phyloP scores from a whole-genome alignment of 441 rosid species.

The Dalechampia spathulata region DNA sequence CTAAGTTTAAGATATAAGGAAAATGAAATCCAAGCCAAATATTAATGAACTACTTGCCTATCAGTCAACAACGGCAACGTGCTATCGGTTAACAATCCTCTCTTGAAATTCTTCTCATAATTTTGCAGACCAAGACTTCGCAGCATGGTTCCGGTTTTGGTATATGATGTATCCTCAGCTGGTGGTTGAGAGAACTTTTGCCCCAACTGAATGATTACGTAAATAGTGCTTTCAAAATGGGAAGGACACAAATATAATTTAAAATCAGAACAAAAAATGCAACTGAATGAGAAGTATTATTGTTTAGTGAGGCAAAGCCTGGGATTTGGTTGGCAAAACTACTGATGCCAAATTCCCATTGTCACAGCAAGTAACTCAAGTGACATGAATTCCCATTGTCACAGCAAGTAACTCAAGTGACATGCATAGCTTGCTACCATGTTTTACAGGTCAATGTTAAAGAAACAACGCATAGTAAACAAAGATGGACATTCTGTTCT shows the following conservation, averaged over 20 bases:
- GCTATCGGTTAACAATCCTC: constrained; percentile 70
- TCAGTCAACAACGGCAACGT: constrained; percentile 90
- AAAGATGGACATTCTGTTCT: neutral
- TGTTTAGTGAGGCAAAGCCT: no score
- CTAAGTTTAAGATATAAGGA: no score
- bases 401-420: no score
- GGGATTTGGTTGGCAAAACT: no score
- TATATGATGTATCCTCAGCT: constrained; percentile 51
- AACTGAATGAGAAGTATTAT: no score
- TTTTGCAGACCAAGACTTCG: constrained; percentile 63
- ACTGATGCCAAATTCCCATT: no score
- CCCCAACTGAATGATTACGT: constrained; percentile 49
- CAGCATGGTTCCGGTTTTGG: constrained; percentile 59
- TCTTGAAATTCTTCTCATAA: constrained; percentile 88
- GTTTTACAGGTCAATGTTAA: no score
- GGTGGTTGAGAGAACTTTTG: constrained; percentile 64
- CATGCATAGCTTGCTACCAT: no score
- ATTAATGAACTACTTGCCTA: constrained; percentile 41
- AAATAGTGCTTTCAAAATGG: constrained; percentile 11
- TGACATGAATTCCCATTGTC: no score
- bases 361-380: no score
- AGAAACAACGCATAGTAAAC: no score
- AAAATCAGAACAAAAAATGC: neutral
- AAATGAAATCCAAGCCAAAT: neutral
- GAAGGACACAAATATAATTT: neutral